Evolutionary conservation across 1,284 basidiomycete genomes (phyloP), one percentile per base, ranked within the genome.

Genomic region (Exobasidium cylindrosporum): DNA sequence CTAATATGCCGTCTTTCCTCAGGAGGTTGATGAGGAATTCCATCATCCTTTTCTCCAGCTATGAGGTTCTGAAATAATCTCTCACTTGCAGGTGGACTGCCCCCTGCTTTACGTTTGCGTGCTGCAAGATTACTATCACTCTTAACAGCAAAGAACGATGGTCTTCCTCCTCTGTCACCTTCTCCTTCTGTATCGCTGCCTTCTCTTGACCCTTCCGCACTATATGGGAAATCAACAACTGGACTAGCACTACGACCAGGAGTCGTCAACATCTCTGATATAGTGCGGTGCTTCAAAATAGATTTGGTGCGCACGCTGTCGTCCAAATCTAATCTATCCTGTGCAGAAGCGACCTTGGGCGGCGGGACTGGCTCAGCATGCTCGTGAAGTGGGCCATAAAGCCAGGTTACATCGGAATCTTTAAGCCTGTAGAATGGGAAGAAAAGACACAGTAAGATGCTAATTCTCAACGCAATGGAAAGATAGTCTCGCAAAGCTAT

Each of bases 401-500:
- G 86, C 95, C 96, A 98, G 11, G 96, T 98, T 30, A 98, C 95
- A 80, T 98, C 95, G 28, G 91, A 94, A 82, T 98, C 96, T 81
- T 98, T 98, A 72, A 98, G 87, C 95, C 95, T 98, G 83, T 21
- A 28, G 54, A 50, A 24, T 47, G 46, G 29, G 28, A 63, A 26
- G 54, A 17, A 28, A 53, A 29, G 11, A 14, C 40, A 28, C 47
- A 57, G 35, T 35, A 56, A 13, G 55, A 24, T 49, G 44, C 52
- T 24, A 49, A n/a, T 17, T 21, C 14, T 17, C 43, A 49, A 55
- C 28, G 21, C 1, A 47, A 32, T 46, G 26, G 17, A 31, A 21
- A 64, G 14, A 13, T 7, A 54, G n/a, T 4, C 2, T 54, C 31
- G 30, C 35, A 40, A 40, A 40, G 35, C 10, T 40, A 40, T n/a